These are phyloP conservation scores for Jackrogersella minutella DNA, from an alignment of 495 filamentous ascomycete genomes.

Conservation along the genomic window DNA sequence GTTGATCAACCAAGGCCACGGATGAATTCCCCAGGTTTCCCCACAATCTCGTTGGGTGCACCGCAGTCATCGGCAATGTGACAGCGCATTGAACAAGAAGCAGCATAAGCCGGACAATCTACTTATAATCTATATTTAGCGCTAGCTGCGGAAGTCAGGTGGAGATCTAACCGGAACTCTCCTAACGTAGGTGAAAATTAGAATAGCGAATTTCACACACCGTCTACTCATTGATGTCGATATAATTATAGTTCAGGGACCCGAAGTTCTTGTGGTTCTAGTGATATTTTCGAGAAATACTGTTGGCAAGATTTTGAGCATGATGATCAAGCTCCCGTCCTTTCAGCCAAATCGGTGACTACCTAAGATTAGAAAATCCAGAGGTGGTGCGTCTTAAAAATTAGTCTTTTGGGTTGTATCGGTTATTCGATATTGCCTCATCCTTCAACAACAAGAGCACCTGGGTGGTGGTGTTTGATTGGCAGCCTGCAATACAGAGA, in stretches of 20 bases:
- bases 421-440: conserved; percentile 1
- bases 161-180: conserved; percentile 3
- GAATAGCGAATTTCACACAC: not conserved
- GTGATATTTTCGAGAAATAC: too few relatives aligned
- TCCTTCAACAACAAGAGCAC: not conserved
- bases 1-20: conserved; percentile 28
- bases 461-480: not conserved
- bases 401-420: not conserved
- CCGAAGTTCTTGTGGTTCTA: too few relatives aligned
- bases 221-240: not conserved
- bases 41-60: conserved; percentile 22
- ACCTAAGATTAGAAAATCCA: too few relatives aligned
- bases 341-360: too few relatives aligned
- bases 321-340: too few relatives aligned
- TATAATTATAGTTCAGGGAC: too few relatives aligned
- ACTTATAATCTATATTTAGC: conserved; percentile 23
- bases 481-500: not conserved
- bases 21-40: conserved; percentile 46
- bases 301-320: too few relatives aligned
- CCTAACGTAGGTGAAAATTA: not conserved
- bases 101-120: not conserved
- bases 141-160: not conserved
- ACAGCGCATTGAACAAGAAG: conserved; percentile 4
- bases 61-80: conserved; percentile 26
- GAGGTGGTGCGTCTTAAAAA: not conserved